Evolutionary conservation across 495 filamentous ascomycete species (phyloP).

Genomic region (Penicillium crystallinum): DNA sequence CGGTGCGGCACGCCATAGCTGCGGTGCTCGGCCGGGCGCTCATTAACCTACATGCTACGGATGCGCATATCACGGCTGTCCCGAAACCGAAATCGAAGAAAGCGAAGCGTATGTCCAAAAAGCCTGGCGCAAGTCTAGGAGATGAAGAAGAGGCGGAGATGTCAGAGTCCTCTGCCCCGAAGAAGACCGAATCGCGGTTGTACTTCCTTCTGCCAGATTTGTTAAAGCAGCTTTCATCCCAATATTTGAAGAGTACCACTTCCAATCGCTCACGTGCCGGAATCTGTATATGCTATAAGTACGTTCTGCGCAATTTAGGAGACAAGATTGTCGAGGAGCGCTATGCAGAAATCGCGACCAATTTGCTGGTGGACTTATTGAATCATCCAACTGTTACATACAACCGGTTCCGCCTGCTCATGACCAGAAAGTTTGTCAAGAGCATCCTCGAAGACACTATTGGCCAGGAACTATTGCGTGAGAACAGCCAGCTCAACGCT

Average conservation of each 20-base stretch:
- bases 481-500: constrained; percentile 78
- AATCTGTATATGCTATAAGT: constrained; percentile 82
- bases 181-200: constrained; percentile 63
- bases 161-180: constrained; percentile 62
- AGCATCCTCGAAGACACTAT: constrained; percentile 80
- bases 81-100: constrained; percentile 68
- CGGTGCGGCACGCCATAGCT: constrained; percentile 80
- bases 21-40: constrained; percentile 74
- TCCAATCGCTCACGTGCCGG: constrained; percentile 76
- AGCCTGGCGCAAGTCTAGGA: constrained; percentile 55
- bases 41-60: constrained; percentile 72
- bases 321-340: constrained; percentile 71
- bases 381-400: constrained; percentile 69
- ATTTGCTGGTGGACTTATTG: constrained; percentile 74
- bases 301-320: constrained; percentile 66
- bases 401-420: constrained; percentile 84
- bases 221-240: constrained; percentile 70
- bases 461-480: constrained; percentile 75
- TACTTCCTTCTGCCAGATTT: constrained; percentile 73
- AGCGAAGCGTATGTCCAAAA: constrained; percentile 66
- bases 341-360: constrained; percentile 74
- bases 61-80: constrained; percentile 47
- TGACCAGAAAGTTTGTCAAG: constrained; percentile 78
- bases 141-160: constrained; percentile 72
- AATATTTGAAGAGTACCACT: constrained; percentile 77